Percentiles rank a stretch among this genome's conserved stretches.
These are phyloP conservation scores for Penicillium angulare DNA, from an alignment of 495 filamentous ascomycete genomes.

Conservation along the genomic window DNA sequence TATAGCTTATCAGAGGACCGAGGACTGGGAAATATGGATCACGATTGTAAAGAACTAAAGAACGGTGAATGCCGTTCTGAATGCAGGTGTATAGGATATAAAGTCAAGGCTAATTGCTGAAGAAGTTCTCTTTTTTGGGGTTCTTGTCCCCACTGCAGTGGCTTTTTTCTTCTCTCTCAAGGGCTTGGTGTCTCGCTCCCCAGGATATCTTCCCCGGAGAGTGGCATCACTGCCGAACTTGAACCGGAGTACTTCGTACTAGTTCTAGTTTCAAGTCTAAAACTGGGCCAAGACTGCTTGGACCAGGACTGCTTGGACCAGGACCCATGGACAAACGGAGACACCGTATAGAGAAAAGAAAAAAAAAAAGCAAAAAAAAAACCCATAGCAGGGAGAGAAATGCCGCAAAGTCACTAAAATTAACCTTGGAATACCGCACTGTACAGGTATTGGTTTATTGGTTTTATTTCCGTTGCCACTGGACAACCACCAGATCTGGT, in stretches of 20 bases:
- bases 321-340: too few species aligned
- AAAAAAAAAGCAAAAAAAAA: not conserved
- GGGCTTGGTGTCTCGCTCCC: not conserved
- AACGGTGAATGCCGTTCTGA: too few species aligned
- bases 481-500: not conserved
- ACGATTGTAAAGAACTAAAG: too few species aligned
- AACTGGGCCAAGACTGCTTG: not conserved
- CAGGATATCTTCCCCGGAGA: constrained; percentile 2
- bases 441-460: too few species aligned
- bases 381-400: not conserved
- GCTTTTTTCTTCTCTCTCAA: not conserved
- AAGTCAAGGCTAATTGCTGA: too few species aligned
- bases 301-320: not conserved
- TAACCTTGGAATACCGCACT: too few species aligned
- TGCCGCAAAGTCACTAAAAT: too few species aligned
- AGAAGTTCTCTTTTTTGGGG: not conserved
- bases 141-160: too few species aligned
- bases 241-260: not conserved
- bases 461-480: not conserved
- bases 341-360: not conserved
- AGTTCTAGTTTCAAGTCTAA: too few species aligned
- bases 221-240: not conserved
- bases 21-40: too few species aligned
- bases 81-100: too few species aligned
- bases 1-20: too few species aligned